phyloP scores from a whole-genome alignment of 2,329 filamentous ascomycete genomes.

The Botrytis medusae region DNA sequence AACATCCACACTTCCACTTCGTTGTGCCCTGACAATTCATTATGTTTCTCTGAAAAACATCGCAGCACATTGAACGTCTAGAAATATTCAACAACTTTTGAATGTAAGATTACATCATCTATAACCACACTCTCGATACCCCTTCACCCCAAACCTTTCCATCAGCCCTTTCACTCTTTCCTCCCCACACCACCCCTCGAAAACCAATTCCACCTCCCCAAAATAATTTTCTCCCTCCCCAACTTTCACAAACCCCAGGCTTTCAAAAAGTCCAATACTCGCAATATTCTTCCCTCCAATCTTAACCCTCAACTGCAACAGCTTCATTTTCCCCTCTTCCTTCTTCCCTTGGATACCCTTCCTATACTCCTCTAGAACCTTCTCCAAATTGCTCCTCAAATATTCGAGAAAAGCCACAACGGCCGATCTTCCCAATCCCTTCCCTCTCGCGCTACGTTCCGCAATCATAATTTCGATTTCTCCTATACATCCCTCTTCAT shows the following conservation, averaged over 20 bases:
- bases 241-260: constrained; percentile 55
- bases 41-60: neutral
- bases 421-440: constrained; percentile 64
- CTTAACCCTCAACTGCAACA: constrained; percentile 56
- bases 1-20: neutral
- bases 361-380: constrained; percentile 59
- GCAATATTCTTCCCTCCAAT: constrained; percentile 56
- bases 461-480: constrained; percentile 91
- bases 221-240: constrained; percentile 58
- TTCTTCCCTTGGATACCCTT: constrained; percentile 12
- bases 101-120: neutral
- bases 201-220: constrained; percentile 61
- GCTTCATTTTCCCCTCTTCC: constrained; percentile 26
- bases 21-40: too few species aligned
- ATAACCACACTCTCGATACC: constrained; percentile 45
- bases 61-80: neutral
- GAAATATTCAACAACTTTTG: neutral
- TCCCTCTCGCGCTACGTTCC: constrained; percentile 52
- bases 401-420: constrained; percentile 70
- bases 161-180: constrained; percentile 37
- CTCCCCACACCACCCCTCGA: constrained; percentile 37
- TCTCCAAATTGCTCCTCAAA: constrained; percentile 52
- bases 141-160: constrained; percentile 39
- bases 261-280: constrained; percentile 61
- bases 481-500: constrained; percentile 49